A percentile compares a stretch with the other conserved stretches of the same genome.
These are phyloP conservation scores for Cryphonectria carpinicola DNA, from an alignment of 2,329 filamentous ascomycete species.

Conservation along the genomic window DNA sequence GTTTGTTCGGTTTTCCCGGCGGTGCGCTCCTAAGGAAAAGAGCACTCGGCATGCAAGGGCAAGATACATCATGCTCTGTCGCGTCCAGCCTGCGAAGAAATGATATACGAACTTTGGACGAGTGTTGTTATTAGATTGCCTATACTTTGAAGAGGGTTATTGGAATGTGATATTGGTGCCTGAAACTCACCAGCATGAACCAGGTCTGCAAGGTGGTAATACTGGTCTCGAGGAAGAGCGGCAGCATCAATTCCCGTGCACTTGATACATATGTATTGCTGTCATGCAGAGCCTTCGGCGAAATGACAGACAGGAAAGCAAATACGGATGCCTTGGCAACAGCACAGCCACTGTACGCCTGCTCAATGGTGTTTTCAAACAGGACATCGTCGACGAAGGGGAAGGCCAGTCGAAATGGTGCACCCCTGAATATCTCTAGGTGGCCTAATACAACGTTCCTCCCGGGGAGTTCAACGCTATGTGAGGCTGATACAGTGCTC, in stretches of 20 bases:
- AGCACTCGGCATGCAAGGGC: conserved; percentile 51
- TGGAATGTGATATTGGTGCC: not conserved
- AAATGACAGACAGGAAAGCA: conserved; percentile 49
- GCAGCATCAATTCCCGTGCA: conserved; percentile 47
- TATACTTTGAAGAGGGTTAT: not conserved
- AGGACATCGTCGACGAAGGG: conserved; percentile 52
- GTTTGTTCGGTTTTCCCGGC: conserved; percentile 10
- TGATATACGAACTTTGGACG: conserved; percentile 46
- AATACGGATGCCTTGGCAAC: conserved; percentile 52
- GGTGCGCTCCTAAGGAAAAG: conserved; percentile 54
- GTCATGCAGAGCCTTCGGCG: conserved; percentile 39
- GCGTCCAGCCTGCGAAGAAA: conserved; percentile 50
- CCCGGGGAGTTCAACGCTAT: conserved; percentile 41
- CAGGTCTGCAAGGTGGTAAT: conserved; percentile 50
- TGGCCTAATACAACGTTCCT: conserved; percentile 36
- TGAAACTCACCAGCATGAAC: conserved; percentile 51
- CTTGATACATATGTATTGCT: conserved; percentile 45
- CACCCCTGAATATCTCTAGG: not conserved
- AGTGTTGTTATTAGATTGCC: not conserved
- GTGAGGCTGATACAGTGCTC: not conserved
- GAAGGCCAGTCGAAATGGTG: conserved; percentile 46
- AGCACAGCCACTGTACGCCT: conserved; percentile 32
- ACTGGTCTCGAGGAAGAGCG: conserved; percentile 47
- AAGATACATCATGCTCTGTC: conserved; percentile 48
- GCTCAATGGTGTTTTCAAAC: conserved; percentile 49